Conservation (phyloP, 352 stramenopile genomes). For the Pythium sp. region DNA sequence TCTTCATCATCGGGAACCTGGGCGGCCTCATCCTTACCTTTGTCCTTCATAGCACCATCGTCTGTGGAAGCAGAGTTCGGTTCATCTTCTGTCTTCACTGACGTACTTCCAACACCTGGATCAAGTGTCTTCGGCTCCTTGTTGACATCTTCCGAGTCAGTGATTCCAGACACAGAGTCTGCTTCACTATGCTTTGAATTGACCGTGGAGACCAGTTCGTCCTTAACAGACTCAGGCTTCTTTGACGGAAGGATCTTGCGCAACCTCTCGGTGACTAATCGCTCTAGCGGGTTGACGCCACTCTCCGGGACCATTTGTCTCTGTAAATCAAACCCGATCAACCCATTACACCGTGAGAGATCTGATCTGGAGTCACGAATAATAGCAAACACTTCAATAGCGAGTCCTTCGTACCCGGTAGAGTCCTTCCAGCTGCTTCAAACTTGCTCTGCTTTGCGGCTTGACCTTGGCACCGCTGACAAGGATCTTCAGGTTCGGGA, state of each 20-base stretch:
- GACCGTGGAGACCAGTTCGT: not conserved
- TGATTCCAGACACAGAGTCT: conserved; percentile 16
- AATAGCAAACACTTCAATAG: not conserved
- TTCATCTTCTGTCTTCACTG: not conserved
- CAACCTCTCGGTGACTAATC: conserved; percentile 43
- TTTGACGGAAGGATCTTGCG: conserved; percentile 40
- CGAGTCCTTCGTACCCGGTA: conserved; percentile 44
- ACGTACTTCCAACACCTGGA: not conserved
- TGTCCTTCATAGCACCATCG: conserved; percentile 10
- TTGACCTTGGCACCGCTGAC: conserved; percentile 47
- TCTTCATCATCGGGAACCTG: conserved; percentile 46
- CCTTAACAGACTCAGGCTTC: conserved; percentile 11
- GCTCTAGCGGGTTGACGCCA: conserved; percentile 32
- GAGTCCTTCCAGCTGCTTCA: conserved; percentile 67
- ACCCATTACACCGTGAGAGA: not conserved
- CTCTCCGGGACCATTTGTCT: conserved; percentile 27
- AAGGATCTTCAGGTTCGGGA: conserved; percentile 51
- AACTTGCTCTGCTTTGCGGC: conserved; percentile 29
- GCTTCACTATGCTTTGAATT: conserved; percentile 19
- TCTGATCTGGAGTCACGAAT: not conserved
- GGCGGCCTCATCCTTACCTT: conserved; percentile 1
- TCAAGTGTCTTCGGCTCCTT: conserved; percentile 18
- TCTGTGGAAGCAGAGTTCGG: not conserved
- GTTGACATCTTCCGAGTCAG: conserved; percentile 40
- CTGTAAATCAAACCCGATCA: conserved; percentile 15